Conservation (phyloP, 2,329 filamentous ascomycete genomes). For the Colletotrichum destructivum region DNA sequence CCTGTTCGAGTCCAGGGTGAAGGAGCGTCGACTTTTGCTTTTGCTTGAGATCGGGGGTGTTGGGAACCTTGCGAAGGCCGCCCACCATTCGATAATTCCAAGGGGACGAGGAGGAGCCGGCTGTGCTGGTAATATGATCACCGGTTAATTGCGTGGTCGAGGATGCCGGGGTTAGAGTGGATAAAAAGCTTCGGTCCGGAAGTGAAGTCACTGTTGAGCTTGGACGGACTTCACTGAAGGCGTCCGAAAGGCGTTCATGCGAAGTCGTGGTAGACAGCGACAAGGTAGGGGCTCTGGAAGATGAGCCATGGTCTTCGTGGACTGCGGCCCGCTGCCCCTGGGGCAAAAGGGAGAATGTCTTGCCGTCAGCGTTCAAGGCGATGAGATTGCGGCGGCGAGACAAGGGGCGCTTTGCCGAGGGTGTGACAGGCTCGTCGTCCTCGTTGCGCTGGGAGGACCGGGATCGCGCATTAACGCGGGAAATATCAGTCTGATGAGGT, state of each 20-base stretch:
- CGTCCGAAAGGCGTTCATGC: constrained; percentile 64
- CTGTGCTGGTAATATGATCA: constrained; percentile 47
- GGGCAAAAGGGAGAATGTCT: constrained; percentile 69
- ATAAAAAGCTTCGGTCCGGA: constrained; percentile 60
- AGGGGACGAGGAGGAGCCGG: constrained; percentile 54
- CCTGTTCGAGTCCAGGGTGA: constrained; percentile 25
- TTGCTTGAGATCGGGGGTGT: constrained; percentile 60
- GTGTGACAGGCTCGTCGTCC: constrained; percentile 43
- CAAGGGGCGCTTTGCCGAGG: constrained; percentile 49
- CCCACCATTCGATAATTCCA: constrained; percentile 70
- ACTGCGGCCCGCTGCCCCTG: constrained; percentile 44
- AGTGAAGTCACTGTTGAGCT: constrained; percentile 66
- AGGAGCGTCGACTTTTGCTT: constrained; percentile 50
- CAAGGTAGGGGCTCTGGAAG: constrained; percentile 57
- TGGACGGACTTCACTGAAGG: constrained; percentile 63
- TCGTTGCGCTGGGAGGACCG: constrained; percentile 41
- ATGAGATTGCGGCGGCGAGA: constrained; percentile 63
- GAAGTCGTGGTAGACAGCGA: constrained; percentile 65
- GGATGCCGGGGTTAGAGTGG: constrained; percentile 51
- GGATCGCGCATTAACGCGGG: constrained; percentile 55
- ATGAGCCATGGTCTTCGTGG: constrained; percentile 42
- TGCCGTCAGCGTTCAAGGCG: constrained; percentile 66
- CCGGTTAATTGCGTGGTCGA: constrained; percentile 54
- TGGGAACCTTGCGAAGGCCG: constrained; percentile 68
- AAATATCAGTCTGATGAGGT: constrained; percentile 57